Evolutionary conservation across 2,329 filamentous ascomycete species (phyloP), one percentile per base, ranked within the genome.

Genomic region (Neofusicoccum umdonicola): DNA sequence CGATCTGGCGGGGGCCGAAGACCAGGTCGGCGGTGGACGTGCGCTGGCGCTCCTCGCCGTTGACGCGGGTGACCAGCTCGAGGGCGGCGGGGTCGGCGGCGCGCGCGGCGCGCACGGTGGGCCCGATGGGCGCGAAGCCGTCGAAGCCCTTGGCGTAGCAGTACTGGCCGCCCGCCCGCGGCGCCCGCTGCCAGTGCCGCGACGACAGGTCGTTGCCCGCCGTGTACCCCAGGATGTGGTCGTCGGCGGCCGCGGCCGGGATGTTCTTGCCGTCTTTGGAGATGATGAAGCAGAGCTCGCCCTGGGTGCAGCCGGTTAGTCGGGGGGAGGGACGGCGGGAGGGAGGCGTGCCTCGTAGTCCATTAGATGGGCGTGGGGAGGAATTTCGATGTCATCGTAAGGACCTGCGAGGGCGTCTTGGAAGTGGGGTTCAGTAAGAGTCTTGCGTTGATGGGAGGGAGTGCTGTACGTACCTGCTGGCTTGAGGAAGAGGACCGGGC

Each of bases 161-260:
- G 65, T 76, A 79, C 62, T 78, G 76, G 2, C 74, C 74, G 34
- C 76, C 76, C 0, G 71, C 73, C 15, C 63, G 66, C 4, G 70
- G 72, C 2, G 74, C 74, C 1, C 76, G 63, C 48, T 88, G 86
- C 62, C 79, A 80, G 58, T 83, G 82, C 3, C 86, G 82, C 66
- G 83, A 85, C 2, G 85, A 88, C 6, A 90, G 82, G 70, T 90
- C 87, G 75, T 89, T 90, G 69, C 82, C 82, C 22, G 82, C 82
- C 0, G 85, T 87, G 72, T 90, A 90, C 34, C 87, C 87, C 1
- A 89, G 82, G 4, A 90, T 80, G 69, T 88, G 87, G 67, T 83
- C 80, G 58, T 86, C 71, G 4, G 86, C 85, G 34, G 88, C 81
- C 0, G 77, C 79, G 68, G 87, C 84, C 51, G 80, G 76, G 9